Evolutionary conservation across 2,329 filamentous ascomycete genomes (phyloP), one percentile per base, ranked within the genome.

Genomic region (Huntiella abstrusa): DNA sequence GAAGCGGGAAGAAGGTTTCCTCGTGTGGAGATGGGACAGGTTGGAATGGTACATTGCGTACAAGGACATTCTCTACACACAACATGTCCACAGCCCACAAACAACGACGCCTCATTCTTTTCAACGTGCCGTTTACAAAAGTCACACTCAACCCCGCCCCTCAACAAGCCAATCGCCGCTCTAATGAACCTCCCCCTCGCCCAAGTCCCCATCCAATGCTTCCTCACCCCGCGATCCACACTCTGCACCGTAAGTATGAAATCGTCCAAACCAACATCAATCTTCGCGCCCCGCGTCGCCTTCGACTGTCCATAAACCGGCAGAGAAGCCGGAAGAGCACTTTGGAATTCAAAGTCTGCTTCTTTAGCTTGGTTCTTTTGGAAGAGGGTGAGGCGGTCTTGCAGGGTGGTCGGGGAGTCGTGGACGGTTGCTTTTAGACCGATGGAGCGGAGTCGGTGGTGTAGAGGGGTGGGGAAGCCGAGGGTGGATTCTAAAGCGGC

Each of bases 81-180:
- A 12, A 54, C 37, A 45, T 58, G 57, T 1, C 57, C 56, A 38
- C 57, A 58, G 4, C 51, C 51, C 5, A 55, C 50, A 5, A 55
- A 52, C 7, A 57, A 34, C 35, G 50, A 53, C 5, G 51, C 48
- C 2, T 13, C 40, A 4, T 13, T 10, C 11, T 32, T 22, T 17
- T 13, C n/a, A 16, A n/a, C n/a, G 2, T 4, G 10, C 4, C 15
- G 5, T 5, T 10, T 12, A 15, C 40, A n/a, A 13, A 41, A 33
- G 22, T 51, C 35, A 37, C 51, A 51, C 3, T 13, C 8, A 22
- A 46, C 15, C 22, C 4, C 15, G 10, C 40, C 40, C 35, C 5
- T 1, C 5, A 38, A 38, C 7, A 38, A 13, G 1, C 13, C 5
- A 13, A 38, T 17, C 1, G 35, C 35, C 12, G 13, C 16, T 7